These are phyloP conservation scores for Amborella trichopoda DNA, from an alignment of 164 flowering plant genomes.

Conservation along the genomic window DNA sequence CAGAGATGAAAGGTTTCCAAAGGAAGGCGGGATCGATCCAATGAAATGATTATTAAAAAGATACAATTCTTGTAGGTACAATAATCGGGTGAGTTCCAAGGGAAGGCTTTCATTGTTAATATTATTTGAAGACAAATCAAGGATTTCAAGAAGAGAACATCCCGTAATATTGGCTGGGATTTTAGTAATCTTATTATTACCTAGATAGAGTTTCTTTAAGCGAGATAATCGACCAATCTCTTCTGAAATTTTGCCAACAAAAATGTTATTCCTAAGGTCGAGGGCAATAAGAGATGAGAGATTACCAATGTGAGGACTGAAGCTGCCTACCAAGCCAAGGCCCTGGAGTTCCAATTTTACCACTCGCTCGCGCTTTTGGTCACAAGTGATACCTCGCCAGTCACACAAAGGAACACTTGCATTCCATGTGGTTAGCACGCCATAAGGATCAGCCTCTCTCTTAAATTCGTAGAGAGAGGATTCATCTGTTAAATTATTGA, in stretches of 20 bases:
- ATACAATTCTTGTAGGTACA: slow-evolving; percentile 4
- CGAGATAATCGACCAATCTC: slow-evolving; percentile 5
- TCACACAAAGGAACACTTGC: slow-evolving; percentile 10
- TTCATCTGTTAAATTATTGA: no score
- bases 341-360: slow-evolving; percentile 5
- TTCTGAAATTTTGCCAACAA: slow-evolving; percentile 7
- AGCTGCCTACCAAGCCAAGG: slow-evolving; percentile 6
- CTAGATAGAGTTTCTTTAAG: slow-evolving; percentile 2
- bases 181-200: slow-evolving; percentile 9
- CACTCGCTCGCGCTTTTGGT: slow-evolving; percentile 7
- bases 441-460: slow-evolving; percentile 8
- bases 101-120: slow-evolving; percentile 20
- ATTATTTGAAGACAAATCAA: slow-evolving; percentile 6
- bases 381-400: slow-evolving; percentile 15
- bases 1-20: slow-evolving; percentile 33
- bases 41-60: slow-evolving; percentile 18
- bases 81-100: slow-evolving; percentile 13
- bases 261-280: slow-evolving; percentile 6
- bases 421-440: slow-evolving; percentile 13
- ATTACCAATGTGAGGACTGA: slow-evolving; percentile 10
- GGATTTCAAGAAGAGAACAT: slow-evolving; percentile 3
- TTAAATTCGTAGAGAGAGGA: slow-evolving; percentile 9
- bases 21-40: slow-evolving; percentile 19
- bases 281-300: slow-evolving; percentile 12
- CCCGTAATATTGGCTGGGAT: slow-evolving; percentile 11